phyloP scores from a whole-genome alignment of 345 rosid genomes.

The Eucalyptus viminalis region DNA sequence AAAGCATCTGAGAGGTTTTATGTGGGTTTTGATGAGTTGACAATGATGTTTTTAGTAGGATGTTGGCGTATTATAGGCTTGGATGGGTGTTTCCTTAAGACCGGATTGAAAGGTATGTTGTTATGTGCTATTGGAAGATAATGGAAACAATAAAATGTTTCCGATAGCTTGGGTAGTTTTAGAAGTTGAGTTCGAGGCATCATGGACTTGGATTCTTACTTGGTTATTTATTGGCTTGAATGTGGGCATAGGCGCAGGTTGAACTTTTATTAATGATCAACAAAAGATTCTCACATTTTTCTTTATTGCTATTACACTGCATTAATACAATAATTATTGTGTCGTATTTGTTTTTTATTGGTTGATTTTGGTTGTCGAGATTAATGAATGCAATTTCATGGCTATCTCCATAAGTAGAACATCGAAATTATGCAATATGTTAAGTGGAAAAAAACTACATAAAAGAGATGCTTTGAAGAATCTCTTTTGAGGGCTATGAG shows the following conservation, averaged over 20 bases:
- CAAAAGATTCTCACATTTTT: neutral
- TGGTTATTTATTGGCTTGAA: neutral
- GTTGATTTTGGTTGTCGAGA: neutral
- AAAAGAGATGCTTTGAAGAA: neutral
- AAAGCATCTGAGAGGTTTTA: neutral
- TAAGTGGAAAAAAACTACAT: neutral
- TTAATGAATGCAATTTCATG: neutral
- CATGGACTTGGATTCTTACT: neutral
- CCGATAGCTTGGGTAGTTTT: neutral
- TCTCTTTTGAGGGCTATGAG: neutral
- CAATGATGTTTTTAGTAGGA: accelerated
- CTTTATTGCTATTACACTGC: neutral
- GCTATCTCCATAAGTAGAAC: neutral
- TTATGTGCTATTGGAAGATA: neutral
- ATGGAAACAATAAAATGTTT: neutral
- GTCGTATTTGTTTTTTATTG: neutral
- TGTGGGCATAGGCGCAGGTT: neutral
- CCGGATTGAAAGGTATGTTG: neutral
- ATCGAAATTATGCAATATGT: neutral
- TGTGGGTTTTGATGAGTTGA: neutral
- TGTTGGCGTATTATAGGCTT: too few relatives aligned
- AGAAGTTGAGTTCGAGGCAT: neutral
- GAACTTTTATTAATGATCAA: neutral
- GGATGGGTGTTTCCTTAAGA: neutral
- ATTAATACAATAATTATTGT: too few relatives aligned